phyloP scores from a whole-genome alignment of 345 rosid species.

The Populus davidiana region DNA sequence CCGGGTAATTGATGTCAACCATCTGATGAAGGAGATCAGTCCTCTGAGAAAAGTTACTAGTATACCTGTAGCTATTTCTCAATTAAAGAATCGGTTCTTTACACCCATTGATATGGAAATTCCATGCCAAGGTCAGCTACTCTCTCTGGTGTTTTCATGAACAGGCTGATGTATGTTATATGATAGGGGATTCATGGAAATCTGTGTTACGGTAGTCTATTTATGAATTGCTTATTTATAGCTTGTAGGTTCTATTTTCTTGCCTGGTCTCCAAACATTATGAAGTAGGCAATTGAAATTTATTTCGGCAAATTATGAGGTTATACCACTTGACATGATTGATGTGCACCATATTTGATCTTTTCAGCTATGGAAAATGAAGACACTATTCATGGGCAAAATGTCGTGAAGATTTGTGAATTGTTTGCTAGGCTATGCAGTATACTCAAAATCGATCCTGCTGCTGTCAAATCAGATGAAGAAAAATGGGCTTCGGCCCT shows the following conservation, averaged over 20 bases:
- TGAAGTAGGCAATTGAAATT: neutral
- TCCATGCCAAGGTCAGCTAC: constrained; percentile 56
- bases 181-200: neutral
- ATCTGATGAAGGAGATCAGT: constrained; percentile 56
- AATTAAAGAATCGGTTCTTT: constrained; percentile 51
- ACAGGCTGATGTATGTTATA: neutral
- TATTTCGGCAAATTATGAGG: neutral
- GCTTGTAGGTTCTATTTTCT: neutral
- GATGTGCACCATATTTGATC: neutral
- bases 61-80: constrained; percentile 48
- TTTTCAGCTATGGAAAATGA: constrained; percentile 38
- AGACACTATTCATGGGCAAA: constrained; percentile 56
- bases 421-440: constrained; percentile 66
- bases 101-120: constrained; percentile 65
- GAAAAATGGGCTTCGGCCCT: constrained; percentile 29
- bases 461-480: constrained; percentile 23
- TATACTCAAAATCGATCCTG: constrained; percentile 45
- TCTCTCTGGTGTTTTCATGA: neutral
- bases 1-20: constrained; percentile 63
- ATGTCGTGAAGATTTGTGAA: constrained; percentile 57
- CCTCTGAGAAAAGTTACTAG: constrained; percentile 43
- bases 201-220: neutral
- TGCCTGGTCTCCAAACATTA: neutral
- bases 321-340: neutral
- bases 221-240: neutral